Conservation (phyloP, 768 basidiomycete species). For the Termitomyces sp. region DNA sequence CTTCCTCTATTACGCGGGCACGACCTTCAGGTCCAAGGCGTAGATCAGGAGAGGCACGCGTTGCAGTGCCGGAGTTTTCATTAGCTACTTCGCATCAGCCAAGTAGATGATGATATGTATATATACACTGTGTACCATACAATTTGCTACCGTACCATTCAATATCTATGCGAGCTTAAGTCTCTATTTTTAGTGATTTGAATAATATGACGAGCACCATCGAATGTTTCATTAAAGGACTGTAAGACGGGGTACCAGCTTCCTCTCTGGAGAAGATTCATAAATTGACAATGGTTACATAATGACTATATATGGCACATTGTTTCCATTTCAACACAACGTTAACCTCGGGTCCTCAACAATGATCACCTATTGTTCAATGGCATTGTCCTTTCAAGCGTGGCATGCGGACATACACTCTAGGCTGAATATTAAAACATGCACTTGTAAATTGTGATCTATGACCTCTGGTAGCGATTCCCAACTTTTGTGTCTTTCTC, state of each 20-base stretch:
- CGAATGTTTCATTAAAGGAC: neutral
- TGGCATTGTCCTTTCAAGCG: conserved; percentile 4
- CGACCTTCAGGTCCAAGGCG: conserved; percentile 33
- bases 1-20: conserved; percentile 17
- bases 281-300: neutral
- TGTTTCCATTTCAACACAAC: neutral
- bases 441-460: neutral
- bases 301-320: neutral
- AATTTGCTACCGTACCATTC: neutral
- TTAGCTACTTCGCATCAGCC: neutral
- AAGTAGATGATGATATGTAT: neutral
- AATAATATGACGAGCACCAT: neutral
- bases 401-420: neutral
- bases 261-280: neutral
- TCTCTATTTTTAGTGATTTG: neutral
- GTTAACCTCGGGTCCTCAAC: too few relatives aligned
- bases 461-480: conserved; percentile 14
- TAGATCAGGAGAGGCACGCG: conserved; percentile 12
- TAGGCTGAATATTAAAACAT: neutral
- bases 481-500: conserved; percentile 7
- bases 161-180: neutral
- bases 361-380: conserved; percentile 3
- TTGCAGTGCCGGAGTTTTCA: conserved; percentile 1
- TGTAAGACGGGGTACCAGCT: neutral
- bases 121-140: conserved; percentile 7